A percentile compares a stretch with the other conserved stretches of the same genome.
Evolutionary conservation across 169 alveolate species (phyloP).

Genomic region (Eimeria zaria): DNA sequence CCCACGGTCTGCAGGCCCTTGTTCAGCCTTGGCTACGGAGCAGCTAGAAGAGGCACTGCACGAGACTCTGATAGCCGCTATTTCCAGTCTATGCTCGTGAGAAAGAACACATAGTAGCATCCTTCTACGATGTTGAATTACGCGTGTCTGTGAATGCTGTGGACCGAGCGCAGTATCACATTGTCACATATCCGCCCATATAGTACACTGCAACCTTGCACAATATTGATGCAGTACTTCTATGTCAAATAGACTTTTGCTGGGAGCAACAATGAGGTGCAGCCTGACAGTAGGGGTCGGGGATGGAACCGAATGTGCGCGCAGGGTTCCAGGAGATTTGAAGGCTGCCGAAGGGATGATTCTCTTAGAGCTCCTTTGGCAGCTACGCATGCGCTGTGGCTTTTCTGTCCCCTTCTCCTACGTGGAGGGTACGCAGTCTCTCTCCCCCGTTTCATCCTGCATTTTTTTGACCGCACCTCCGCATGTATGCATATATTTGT

Average conservation of each 20-base stretch:
- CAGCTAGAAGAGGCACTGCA: slow-evolving; percentile 33
- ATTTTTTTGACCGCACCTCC: background rate
- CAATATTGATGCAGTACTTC: background rate
- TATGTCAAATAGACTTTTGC: background rate
- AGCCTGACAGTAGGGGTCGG: background rate
- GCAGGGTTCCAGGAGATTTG: slow-evolving; percentile 46
- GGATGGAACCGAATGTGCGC: background rate
- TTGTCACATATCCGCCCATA: background rate
- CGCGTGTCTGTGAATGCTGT: background rate
- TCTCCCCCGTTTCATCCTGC: background rate
- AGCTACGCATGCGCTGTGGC: slow-evolving; percentile 53
- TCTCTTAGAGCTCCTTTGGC: slow-evolving; percentile 49
- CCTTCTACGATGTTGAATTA: background rate
- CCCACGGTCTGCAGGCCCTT: background rate
- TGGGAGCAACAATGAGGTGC: background rate
- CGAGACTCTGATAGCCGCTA: slow-evolving; percentile 16
- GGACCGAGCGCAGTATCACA: background rate
- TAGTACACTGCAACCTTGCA: background rate
- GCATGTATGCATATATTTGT: background rate
- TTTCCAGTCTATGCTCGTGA: slow-evolving; percentile 46
- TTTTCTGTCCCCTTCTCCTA: slow-evolving; percentile 31
- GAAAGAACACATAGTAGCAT: background rate
- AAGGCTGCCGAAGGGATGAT: background rate
- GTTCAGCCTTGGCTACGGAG: background rate
- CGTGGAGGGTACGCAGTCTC: slow-evolving; percentile 29